Base-by-base conservation (phyloP, 2,329 filamentous ascomycete species). In the Paraconiothyrium brasiliense region DNA sequence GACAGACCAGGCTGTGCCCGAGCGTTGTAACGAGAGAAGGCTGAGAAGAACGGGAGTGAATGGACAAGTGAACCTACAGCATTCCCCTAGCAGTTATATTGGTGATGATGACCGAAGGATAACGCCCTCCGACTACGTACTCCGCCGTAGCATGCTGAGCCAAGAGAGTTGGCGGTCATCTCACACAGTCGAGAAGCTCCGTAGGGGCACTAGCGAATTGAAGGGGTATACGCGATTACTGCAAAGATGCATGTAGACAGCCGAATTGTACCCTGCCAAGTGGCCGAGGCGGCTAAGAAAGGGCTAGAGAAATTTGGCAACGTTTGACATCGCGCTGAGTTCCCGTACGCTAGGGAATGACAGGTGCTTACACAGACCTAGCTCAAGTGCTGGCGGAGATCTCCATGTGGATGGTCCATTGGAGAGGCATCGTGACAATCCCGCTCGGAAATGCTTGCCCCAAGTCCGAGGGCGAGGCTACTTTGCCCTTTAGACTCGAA, bases 341-440 rank as follows among this genome's bases (percentile, higher is more conserved):
- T 16, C 30, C 34, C 57, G 37, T 50, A 54, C 52, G 55, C 57
- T 49, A 66, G 61, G 58, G 35, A 51, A 55, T 60, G 63, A 68
- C 60, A 65, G 59, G 43, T 61, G 63, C 61, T 63, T 59, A 54
- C 37, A 44, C 43, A 46, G 43, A 44, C 39, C 39, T n/a, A 30
- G 51, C 14, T 43, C 22, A 22, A 54, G 35, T 16, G 35, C 41
- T 43, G 35, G 37, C 51, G 39, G 14, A 41, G 39, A 41, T 20
- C 39, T 13, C 46, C 30, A 9, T 14, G 46, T 48, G 20, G 46
- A 32, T 30, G 9, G 50, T 22, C 16, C 16, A 44, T 20, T 22
- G 20, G 43, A 20, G 11, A 9, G 13, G 9, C 11, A 46, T 22
- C 6, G 41, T 55, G 27, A 22, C 37, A 43, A 30, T 54, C 24